Evolutionary conservation across 345 rosid species (phyloP).

Genomic region (Eucalyptus guilfoylei): DNA sequence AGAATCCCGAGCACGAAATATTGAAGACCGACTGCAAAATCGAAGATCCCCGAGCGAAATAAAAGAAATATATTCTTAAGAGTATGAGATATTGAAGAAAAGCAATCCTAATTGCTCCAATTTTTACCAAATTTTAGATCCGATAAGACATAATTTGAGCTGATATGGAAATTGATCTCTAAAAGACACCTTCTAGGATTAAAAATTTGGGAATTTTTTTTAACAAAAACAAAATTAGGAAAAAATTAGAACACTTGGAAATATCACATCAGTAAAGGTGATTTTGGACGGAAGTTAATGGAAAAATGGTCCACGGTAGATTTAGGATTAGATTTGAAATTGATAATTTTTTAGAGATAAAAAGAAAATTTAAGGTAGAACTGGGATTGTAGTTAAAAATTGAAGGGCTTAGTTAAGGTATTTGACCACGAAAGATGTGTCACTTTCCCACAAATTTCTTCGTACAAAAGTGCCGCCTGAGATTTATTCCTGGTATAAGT

Average conservation of each 20-base stretch:
- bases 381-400: not conserved
- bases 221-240: too few species aligned
- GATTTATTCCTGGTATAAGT: not conserved
- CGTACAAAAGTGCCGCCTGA: not conserved
- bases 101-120: not conserved
- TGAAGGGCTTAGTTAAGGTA: not conserved
- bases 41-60: accelerated
- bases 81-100: not conserved
- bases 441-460: not conserved
- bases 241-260: not conserved
- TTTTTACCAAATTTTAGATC: not conserved
- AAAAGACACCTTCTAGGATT: not conserved
- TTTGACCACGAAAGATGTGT: not conserved
- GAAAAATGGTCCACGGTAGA: not conserved
- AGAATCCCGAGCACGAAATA: accelerated
- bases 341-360: not conserved
- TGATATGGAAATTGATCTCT: not conserved
- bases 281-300: accelerated
- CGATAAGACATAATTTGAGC: not conserved
- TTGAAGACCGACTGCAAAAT: not conserved
- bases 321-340: not conserved
- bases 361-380: not conserved
- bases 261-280: not conserved
- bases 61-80: not conserved
- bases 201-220: not conserved